Base-by-base conservation (phyloP, 768 basidiomycete genomes). In the Amanita muscaria region DNA sequence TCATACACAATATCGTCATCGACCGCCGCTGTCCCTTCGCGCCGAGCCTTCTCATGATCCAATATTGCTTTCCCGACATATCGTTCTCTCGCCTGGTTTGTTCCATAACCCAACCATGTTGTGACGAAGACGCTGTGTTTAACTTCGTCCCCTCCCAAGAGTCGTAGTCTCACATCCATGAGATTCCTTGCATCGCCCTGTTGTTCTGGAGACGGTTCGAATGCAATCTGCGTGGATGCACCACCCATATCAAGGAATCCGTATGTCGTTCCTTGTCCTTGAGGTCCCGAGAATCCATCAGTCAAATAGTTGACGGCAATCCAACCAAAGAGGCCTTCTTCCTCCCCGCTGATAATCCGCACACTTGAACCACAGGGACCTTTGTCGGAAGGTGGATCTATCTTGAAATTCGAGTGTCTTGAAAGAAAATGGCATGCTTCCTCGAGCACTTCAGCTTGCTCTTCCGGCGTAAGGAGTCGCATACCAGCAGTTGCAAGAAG, bases 221-320 rank as follows among this genome's bases (percentile, higher is more conserved):
- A 99, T 9, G 96, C 96, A 50, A 99, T 93, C 63, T 99, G 96
- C 6, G 94, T 98, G 11, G 93, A 97, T 14, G 96, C 96, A 19
- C 96, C 94, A 42, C 96, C 96, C 96, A 98, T 99, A 60, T 99
- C 96, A 52, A 99, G 70, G 62, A 99, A 99, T 4, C 96, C 96
- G 56, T 90, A 98, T 3, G 94, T 97, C 15, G 89, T 88, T 39
- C 72, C 74, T 59, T 78, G 72, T 41, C 74, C 59, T 42, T 61
- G 66, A 0, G 63, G 61, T 8, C 72, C 72, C 6, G 69, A 70
- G 57, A 99, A 99, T 1, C 93, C 94, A 56, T 98, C 88, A 89
- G 97, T 93, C 39, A 98, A 80, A 61, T 99, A 98, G 64, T 98
- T 99, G 55, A 98, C 91, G 0, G 93, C 92, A 46, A 99, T 91